Base-by-base conservation (phyloP, 805 yeast species). In the Cyberlindnera xishuangbannaensis region DNA sequence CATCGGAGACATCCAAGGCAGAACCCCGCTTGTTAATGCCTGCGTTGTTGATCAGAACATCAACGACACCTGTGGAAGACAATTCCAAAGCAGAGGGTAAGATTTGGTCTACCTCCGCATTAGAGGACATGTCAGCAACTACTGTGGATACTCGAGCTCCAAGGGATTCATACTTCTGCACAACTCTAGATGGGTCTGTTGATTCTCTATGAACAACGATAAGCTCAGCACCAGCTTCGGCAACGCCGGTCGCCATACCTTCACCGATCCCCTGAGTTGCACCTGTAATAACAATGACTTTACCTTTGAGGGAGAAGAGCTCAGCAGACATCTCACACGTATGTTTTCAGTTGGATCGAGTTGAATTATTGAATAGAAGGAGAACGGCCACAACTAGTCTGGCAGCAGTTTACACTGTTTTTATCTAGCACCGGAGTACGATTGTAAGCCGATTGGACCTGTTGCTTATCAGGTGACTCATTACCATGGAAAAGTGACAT, bases 211-310 rank as follows among this genome's bases (percentile, higher is more conserved):
- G 51, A 6, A 50, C 51, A 6, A 48, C 11, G 19, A 83, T 82
- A 18, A 86, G 76, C 44, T 82, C 84, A 13, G 94, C 94, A 29
- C 95, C 95, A 4, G 88, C 88, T 60, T 83, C 88, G 30, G 88
- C 85, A 47, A 66, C 78, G 2, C 87, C 90, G 55, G 72, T 78
- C 28, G 90, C 92, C 28, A 83, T 83, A 7, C 82, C 85, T 48
- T 61, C 71, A 14, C 95, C 95, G 41, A 85, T 83, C 18, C 95
- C 95, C 31, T 79, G 68, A 10, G 87, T 76, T 7, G 87, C 82
- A 29, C 95, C 95, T 15, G 92, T 83, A 37, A 85, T 73, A 3
- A 83, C 75, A 20, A 88, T 87, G 15, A 80, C 83, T 60, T 82
- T 84, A 21, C 90, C 94, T 59, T 81, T 81, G 39, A 86, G 67